Conservation (phyloP, 1,139 yeast species). For the Saccharomyces hybrid region DNA sequence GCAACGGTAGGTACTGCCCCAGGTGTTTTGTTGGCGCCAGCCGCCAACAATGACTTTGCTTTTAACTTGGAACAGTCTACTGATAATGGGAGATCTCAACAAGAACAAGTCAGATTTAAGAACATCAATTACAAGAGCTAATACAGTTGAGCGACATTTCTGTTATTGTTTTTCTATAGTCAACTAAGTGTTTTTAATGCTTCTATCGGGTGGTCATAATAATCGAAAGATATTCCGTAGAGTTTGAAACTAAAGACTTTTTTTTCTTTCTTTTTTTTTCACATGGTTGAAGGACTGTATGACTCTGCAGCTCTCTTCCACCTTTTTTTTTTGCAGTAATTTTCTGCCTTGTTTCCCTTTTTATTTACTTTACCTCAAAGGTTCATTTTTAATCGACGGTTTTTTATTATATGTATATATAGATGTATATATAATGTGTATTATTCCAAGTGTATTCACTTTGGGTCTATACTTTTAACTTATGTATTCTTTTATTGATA, state of each 20-base stretch:
- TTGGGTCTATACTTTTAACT: not conserved
- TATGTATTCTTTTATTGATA: not conserved
- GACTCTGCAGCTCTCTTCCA: not conserved
- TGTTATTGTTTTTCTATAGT: not conserved
- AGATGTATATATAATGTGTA: not conserved
- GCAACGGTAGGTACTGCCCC: not conserved
- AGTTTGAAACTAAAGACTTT: slow-evolving; percentile 50
- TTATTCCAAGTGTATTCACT: not conserved
- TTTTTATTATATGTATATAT: not conserved
- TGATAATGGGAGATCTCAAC: slow-evolving; percentile 1
- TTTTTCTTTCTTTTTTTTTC: slow-evolving; percentile 42
- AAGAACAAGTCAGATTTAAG: slow-evolving; percentile 7
- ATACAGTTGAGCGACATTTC: not conserved
- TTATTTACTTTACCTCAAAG: not conserved
- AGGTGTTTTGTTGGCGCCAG: not conserved
- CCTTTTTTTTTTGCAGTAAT: not conserved
- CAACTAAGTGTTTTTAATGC: slow-evolving; percentile 51
- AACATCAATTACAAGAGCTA: slow-evolving; percentile 9
- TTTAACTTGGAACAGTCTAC: not conserved
- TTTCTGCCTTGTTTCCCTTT: not conserved
- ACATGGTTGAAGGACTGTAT: not conserved
- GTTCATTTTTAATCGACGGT: not conserved
- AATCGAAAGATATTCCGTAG: slow-evolving; percentile 44
- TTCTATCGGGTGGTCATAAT: slow-evolving; percentile 77
- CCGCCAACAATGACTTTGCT: not conserved